Base-by-base conservation (phyloP, 2,329 filamentous ascomycete genomes). In the Neopestalotiopsis sp. region DNA sequence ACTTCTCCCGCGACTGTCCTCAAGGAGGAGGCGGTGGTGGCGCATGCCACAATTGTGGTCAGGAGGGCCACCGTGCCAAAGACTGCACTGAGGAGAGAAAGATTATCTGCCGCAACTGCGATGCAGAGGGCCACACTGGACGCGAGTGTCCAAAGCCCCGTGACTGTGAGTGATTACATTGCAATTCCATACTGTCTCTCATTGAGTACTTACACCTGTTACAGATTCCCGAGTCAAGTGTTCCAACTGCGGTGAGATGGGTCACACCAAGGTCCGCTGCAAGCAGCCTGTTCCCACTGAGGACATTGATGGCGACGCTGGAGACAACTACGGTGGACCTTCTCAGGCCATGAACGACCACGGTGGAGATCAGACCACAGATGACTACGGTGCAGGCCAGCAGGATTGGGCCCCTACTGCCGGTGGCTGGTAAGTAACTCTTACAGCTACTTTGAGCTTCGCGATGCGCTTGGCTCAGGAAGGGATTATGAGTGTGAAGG, bases 1-100 rank as follows among this genome's bases (percentile, higher is more conserved):
- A 92, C 74, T 89, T 89, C 74, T 84, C 86, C 42, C 84, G 84
- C 56, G 90, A 92, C 74, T 92, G 90, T 75, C 89, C 91, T 34
- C 82, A 89, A 77, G 89, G 87, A 17, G 85, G 85, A 68, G 87
- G 88, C 69, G 82, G 85, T 76, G 83, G 83, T 72, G 74, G 84
- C 76, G 83, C 78, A 34, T 90, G 88, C 77, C 84, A 85, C 74
- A 92, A 92, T 79, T 92, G 91, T 72, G 89, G 89, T 24, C 78
- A 87, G 56, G 87, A 89, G 66, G 90, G 89, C 5, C 90, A 92
- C 71, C 81, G 84, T 58, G 78, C 82, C 71, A 82, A 81, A 20
- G 85, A 88, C 4, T 89, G 88, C 69, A 78, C 84, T 34, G 81
- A 86, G 71, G 81, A 80, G 61, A 80, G 79, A 57, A 82, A 82